A percentile compares a stretch with the other conserved stretches of the same genome.
phyloP scores from a whole-genome alignment of 2,329 filamentous ascomycete genomes.

The Pseudopyricularia cyperi region DNA sequence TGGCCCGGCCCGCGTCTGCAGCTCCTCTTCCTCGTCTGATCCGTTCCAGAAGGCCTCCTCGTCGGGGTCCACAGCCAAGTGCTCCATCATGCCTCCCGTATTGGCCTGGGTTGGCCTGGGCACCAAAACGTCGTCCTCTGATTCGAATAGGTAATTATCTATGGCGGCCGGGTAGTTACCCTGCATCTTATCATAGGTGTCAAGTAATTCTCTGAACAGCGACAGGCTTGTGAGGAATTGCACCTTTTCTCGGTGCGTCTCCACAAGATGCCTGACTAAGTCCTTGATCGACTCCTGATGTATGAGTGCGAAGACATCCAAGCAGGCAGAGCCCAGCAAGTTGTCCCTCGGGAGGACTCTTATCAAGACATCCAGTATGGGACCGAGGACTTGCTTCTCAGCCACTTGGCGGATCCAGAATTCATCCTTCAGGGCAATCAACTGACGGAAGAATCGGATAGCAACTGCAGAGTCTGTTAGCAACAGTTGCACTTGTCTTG shows the following conservation, averaged over 20 bases:
- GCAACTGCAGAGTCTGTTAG: conserved; percentile 42
- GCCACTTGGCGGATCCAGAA: conserved; percentile 81
- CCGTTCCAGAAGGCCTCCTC: conserved; percentile 93
- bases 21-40: conserved; percentile 74
- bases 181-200: conserved; percentile 67
- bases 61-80: conserved; percentile 57
- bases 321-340: conserved; percentile 79
- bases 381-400: conserved; percentile 67
- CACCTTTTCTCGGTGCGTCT: conserved; percentile 69
- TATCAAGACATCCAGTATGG: conserved; percentile 72
- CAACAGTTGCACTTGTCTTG: not conserved
- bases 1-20: conserved; percentile 25
- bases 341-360: conserved; percentile 87
- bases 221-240: conserved; percentile 68
- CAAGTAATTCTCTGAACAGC: conserved; percentile 65
- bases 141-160: conserved; percentile 58
- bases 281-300: conserved; percentile 71
- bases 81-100: conserved; percentile 53
- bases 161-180: conserved; percentile 45
- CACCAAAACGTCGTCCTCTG: conserved; percentile 41
- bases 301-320: conserved; percentile 89
- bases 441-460: conserved; percentile 83
- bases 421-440: conserved; percentile 76
- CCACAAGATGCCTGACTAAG: conserved; percentile 71
- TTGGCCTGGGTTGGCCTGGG: conserved; percentile 21